Conservation (phyloP, 768 basidiomycete species). For the Postia placenta region DNA sequence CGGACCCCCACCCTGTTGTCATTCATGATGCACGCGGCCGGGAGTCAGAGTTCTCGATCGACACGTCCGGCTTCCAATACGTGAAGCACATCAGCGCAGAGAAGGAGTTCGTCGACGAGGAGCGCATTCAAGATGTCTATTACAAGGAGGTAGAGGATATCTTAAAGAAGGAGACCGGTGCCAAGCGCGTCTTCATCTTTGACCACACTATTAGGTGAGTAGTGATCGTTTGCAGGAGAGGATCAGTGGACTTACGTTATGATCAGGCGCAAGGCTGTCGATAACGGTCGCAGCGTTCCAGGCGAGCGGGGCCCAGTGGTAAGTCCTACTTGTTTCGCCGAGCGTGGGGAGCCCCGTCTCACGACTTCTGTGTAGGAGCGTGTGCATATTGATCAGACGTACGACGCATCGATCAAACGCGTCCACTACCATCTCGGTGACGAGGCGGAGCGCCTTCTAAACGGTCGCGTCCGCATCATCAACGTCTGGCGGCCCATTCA, state of each 20-base stretch:
- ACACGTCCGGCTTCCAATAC: slow-evolving; percentile 39
- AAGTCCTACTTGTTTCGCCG: slow-evolving; percentile 20
- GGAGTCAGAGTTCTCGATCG: slow-evolving; percentile 24
- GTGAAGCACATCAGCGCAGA: slow-evolving; percentile 19
- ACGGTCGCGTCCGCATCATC: slow-evolving; percentile 37
- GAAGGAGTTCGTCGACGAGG: slow-evolving; percentile 26
- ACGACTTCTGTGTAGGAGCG: slow-evolving; percentile 26
- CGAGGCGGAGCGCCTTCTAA: slow-evolving; percentile 36
- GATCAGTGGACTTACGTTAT: slow-evolving; percentile 20
- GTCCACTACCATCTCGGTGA: slow-evolving; percentile 32
- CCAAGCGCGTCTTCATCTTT: slow-evolving; percentile 36
- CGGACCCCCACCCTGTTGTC: slow-evolving; percentile 19
- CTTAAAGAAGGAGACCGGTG: slow-evolving; percentile 34
- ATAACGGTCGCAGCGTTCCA: background rate
- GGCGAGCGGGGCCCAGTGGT: slow-evolving; percentile 27
- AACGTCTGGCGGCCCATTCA: slow-evolving; percentile 43
- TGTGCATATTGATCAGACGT: slow-evolving; percentile 42
- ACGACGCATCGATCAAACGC: slow-evolving; percentile 28
- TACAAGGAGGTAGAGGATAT: slow-evolving; percentile 38
- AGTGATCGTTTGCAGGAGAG: slow-evolving; percentile 23
- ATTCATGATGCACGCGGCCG: slow-evolving; percentile 27
- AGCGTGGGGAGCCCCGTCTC: slow-evolving; percentile 26
- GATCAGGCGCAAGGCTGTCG: background rate
- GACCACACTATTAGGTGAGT: slow-evolving; percentile 38
- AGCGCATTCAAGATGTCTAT: slow-evolving; percentile 30